Evolutionary conservation across 2,329 filamentous ascomycete species (phyloP).

Genomic region (Aaosphaeria pasadenensis): DNA sequence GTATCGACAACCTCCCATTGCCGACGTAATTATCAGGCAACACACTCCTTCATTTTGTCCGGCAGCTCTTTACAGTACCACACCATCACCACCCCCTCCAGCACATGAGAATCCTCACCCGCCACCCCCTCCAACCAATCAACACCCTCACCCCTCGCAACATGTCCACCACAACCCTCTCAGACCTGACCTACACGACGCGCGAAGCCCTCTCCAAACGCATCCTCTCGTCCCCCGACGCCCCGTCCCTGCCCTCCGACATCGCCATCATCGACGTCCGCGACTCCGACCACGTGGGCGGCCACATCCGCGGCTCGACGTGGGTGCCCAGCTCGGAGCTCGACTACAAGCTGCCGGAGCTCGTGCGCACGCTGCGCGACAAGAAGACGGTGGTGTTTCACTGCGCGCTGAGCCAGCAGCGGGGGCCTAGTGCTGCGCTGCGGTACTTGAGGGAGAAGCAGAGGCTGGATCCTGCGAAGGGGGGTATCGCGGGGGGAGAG

Average conservation of each 20-base stretch:
- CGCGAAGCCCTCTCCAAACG: constrained; percentile 60
- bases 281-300: constrained; percentile 85
- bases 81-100: background rate
- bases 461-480: constrained; percentile 35
- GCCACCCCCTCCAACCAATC: constrained; percentile 13
- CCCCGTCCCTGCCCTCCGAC: constrained; percentile 13
- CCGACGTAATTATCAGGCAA: too few species aligned
- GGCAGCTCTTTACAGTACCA: background rate
- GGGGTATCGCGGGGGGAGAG: constrained; percentile 10
- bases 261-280: constrained; percentile 86
- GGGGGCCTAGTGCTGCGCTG: constrained; percentile 81
- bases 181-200: constrained; percentile 64
- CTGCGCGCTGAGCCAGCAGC: constrained; percentile 86
- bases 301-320: constrained; percentile 75
- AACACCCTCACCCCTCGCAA: constrained; percentile 1
- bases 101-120: constrained; percentile 16
- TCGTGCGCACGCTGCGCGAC: constrained; percentile 73
- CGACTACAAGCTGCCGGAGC: constrained; percentile 73
- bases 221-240: constrained; percentile 24
- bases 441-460: constrained; percentile 72
- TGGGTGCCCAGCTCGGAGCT: constrained; percentile 74
- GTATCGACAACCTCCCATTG: too few species aligned
- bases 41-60: background rate
- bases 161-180: constrained; percentile 58
- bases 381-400: constrained; percentile 90